These are phyloP conservation scores for Entelexis sorbosivorans DNA, from an alignment of 1,139 yeast genomes.

Conservation along the genomic window DNA sequence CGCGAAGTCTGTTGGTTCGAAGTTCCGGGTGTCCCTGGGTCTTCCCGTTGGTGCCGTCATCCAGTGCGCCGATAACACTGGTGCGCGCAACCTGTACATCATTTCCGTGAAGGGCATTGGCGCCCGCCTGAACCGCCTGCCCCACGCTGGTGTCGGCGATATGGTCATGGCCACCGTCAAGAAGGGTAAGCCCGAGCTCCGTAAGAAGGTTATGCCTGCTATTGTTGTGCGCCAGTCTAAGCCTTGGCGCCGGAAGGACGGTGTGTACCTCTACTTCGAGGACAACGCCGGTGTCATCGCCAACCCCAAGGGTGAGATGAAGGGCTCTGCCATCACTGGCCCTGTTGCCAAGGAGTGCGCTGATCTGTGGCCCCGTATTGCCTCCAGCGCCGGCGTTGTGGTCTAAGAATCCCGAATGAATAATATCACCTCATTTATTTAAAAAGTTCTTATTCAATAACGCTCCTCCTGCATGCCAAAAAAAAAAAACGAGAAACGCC, in stretches of 20 bases:
- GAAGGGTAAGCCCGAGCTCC: slow-evolving; percentile 99
- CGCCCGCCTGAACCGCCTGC: slow-evolving; percentile 99
- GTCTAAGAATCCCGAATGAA: slow-evolving; percentile 44
- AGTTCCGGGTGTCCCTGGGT: slow-evolving; percentile 71
- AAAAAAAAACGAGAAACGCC: neutral
- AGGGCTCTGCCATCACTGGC: slow-evolving; percentile 99
- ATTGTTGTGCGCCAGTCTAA: slow-evolving; percentile 98
- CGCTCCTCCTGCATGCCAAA: neutral
- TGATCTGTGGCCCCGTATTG: slow-evolving; percentile 99
- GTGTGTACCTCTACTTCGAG: slow-evolving; percentile 98
- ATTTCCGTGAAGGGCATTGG: slow-evolving; percentile 98
- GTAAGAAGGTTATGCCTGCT: slow-evolving; percentile 99
- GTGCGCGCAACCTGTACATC: slow-evolving; percentile 99
- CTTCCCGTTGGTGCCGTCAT: slow-evolving; percentile 99
- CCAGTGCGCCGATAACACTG: slow-evolving; percentile 99
- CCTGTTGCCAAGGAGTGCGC: slow-evolving; percentile 99
- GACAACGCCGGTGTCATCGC: slow-evolving; percentile 99
- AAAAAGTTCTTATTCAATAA: slow-evolving; percentile 4
- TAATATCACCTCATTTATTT: slow-evolving; percentile 12
- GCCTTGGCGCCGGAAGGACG: slow-evolving; percentile 99
- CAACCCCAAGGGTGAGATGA: slow-evolving; percentile 99
- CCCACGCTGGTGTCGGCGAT: slow-evolving; percentile 99
- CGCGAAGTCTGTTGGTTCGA: slow-evolving; percentile 56
- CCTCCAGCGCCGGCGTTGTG: slow-evolving; percentile 99
- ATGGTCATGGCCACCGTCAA: slow-evolving; percentile 99